Conservation (phyloP, 1,284 basidiomycete genomes). For the Naganishia sp. region DNA sequence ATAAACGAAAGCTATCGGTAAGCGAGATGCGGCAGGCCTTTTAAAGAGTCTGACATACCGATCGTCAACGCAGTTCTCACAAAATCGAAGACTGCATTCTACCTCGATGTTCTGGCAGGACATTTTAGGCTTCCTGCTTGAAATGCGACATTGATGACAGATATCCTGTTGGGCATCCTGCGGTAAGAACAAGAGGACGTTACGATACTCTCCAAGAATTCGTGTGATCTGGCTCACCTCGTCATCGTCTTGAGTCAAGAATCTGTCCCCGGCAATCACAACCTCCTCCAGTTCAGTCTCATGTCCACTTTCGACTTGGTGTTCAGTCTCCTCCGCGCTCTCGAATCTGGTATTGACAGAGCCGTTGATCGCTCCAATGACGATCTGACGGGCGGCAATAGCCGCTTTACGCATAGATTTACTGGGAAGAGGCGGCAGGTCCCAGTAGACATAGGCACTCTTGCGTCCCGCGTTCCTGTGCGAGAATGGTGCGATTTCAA, state of each 20-base stretch:
- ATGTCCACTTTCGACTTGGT: conserved; percentile 3
- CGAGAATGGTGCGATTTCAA: conserved; percentile 41
- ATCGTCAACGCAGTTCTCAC: conserved; percentile 45
- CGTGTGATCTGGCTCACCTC: not conserved
- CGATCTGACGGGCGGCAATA: conserved; percentile 5
- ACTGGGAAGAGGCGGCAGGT: conserved; percentile 22
- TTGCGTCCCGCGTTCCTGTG: not conserved
- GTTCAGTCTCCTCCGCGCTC: not conserved
- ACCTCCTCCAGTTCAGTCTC: conserved; percentile 14
- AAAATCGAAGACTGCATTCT: conserved; percentile 42
- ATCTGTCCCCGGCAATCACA: conserved; percentile 21
- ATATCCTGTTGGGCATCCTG: conserved; percentile 34
- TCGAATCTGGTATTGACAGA: not conserved
- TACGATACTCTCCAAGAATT: not conserved
- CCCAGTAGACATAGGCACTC: conserved; percentile 6
- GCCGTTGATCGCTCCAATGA: not conserved
- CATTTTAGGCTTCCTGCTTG: conserved; percentile 48
- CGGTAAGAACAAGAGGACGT: conserved; percentile 27
- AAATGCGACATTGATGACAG: conserved; percentile 51
- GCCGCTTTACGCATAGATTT: conserved; percentile 6
- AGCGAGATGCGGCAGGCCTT: not conserved
- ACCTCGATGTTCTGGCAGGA: conserved; percentile 46
- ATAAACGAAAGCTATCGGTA: not conserved
- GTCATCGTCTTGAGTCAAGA: conserved; percentile 13
- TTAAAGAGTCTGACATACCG: conserved; percentile 37